These are phyloP conservation scores for Akanthomyces lecanii DNA, from an alignment of 2,329 filamentous ascomycete genomes.

Conservation along the genomic window DNA sequence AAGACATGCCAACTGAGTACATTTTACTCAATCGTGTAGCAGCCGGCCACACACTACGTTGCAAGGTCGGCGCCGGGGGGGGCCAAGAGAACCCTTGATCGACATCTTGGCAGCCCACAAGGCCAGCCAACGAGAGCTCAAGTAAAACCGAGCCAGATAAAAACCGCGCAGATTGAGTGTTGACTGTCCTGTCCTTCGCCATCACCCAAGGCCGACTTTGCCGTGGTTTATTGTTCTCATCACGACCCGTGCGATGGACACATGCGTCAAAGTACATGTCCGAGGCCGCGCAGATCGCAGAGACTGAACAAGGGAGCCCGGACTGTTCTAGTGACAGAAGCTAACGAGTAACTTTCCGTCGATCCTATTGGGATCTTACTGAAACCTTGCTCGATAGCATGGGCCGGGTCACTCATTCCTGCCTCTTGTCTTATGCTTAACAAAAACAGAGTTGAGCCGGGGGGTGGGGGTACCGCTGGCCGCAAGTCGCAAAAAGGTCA, in stretches of 20 bases:
- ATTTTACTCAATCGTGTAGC: conserved; percentile 7
- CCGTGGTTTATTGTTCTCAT: background rate
- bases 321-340: background rate
- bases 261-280: too few species aligned
- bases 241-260: too few species aligned
- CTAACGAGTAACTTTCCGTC: background rate
- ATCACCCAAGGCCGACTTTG: background rate
- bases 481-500: too few species aligned
- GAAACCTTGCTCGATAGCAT: too few species aligned
- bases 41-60: background rate
- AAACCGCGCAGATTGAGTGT: background rate
- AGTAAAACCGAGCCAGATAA: background rate
- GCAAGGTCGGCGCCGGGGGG: background rate
- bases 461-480: too few species aligned
- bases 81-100: conserved; percentile 17
- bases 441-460: background rate
- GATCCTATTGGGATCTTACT: too few species aligned
- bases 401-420: background rate
- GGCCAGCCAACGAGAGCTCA: background rate
- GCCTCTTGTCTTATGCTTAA: background rate
- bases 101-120: conserved; percentile 13
- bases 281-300: too few species aligned
- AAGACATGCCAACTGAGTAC: conserved; percentile 1
- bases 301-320: background rate
- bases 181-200: background rate